Percentiles rank a stretch among this genome's conserved stretches.
These are phyloP conservation scores for Lyophyllum atratum DNA, from an alignment of 768 basidiomycete species.

Conservation along the genomic window DNA sequence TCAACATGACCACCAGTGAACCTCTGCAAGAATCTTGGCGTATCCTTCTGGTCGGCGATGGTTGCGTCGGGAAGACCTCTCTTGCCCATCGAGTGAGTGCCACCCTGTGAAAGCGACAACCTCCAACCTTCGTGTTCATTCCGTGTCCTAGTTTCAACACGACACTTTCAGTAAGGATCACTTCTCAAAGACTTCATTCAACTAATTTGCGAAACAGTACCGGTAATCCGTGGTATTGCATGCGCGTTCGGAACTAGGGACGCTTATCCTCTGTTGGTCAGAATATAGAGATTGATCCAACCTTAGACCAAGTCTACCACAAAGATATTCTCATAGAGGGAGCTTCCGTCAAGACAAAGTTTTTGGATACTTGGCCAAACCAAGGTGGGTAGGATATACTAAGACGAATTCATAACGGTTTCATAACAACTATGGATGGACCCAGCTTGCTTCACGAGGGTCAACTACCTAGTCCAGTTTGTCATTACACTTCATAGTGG, in stretches of 20 bases:
- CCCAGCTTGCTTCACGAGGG: too few species aligned
- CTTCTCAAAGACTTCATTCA: neutral
- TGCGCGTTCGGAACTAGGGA: too few species aligned
- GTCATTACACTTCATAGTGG: neutral
- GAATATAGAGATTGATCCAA: neutral
- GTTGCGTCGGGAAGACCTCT: conserved; percentile 31
- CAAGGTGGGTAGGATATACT: conserved; percentile 14
- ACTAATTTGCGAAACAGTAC: neutral
- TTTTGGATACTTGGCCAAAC: conserved; percentile 23
- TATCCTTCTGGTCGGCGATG: conserved; percentile 27
- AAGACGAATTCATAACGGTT: neutral
- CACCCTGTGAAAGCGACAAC: neutral
- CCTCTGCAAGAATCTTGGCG: conserved; percentile 19
- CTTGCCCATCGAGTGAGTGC: conserved; percentile 25
- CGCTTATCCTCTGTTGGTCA: neutral
- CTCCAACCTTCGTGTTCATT: neutral
- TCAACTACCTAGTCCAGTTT: neutral
- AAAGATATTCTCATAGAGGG: conserved; percentile 22
- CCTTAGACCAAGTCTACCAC: neutral
- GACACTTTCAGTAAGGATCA: conserved; percentile 19
- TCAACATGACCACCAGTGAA: neutral
- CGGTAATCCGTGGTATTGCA: neutral
- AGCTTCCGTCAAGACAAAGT: conserved; percentile 10
- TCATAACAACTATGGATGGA: too few species aligned
- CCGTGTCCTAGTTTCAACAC: conserved; percentile 18